Conservation (phyloP, 768 basidiomycete species). For the Lentinula sp. region DNA sequence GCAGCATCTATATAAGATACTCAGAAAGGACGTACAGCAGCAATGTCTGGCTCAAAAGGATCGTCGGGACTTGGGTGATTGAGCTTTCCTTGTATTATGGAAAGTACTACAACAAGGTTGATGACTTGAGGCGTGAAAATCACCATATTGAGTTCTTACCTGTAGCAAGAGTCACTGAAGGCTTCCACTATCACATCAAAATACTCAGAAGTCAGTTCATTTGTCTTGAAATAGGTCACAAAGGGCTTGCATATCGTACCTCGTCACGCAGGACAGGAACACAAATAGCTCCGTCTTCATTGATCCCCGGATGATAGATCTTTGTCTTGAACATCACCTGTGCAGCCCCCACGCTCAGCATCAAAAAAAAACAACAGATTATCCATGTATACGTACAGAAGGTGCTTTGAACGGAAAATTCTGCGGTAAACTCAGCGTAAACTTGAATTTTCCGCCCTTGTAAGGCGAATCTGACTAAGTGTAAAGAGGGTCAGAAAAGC, state of each 20-base stretch:
- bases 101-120: slow-evolving; percentile 44
- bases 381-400: slow-evolving; percentile 37
- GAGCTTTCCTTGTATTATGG: slow-evolving; percentile 75
- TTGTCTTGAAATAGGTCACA: too few relatives aligned
- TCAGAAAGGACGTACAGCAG: slow-evolving; percentile 50
- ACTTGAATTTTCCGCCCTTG: slow-evolving; percentile 75
- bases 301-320: slow-evolving; percentile 89
- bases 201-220: too few relatives aligned
- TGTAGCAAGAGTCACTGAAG: slow-evolving; percentile 65
- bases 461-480: slow-evolving; percentile 72
- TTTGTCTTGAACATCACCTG: slow-evolving; percentile 82
- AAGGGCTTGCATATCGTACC: slow-evolving; percentile 31
- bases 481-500: slow-evolving; percentile 1
- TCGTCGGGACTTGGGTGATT: slow-evolving; percentile 87
- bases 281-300: slow-evolving; percentile 84
- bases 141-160: slow-evolving; percentile 31
- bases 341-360: neutral
- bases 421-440: slow-evolving; percentile 65
- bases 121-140: neutral
- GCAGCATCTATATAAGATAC: neutral
- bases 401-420: slow-evolving; percentile 89
- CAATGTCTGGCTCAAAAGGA: slow-evolving; percentile 84
- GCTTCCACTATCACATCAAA: slow-evolving; percentile 64
- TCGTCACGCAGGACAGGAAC: slow-evolving; percentile 81
- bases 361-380: too few relatives aligned